A percentile compares a stretch with the other conserved stretches of the same genome.
Conservation (phyloP, 805 yeast genomes). For the Pichia paraexigua region DNA sequence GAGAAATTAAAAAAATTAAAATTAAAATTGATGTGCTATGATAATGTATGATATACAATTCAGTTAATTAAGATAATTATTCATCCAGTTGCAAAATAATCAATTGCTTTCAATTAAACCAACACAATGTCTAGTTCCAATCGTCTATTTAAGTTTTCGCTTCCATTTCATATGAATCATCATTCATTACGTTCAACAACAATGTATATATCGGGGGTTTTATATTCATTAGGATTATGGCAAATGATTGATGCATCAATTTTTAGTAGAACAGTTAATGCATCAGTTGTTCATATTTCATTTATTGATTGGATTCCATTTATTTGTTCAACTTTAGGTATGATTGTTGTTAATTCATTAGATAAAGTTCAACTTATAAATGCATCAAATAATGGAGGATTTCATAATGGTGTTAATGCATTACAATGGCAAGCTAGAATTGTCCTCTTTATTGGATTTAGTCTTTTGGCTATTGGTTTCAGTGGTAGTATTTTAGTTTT, state of each 20-base stretch:
- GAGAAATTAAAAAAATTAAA: background rate
- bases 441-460: constrained; percentile 84
- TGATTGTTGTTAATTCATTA: constrained; percentile 70
- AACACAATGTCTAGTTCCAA: constrained; percentile 32
- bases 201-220: constrained; percentile 67
- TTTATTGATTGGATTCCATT: constrained; percentile 96
- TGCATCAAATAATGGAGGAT: constrained; percentile 17
- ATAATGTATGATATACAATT: too few relatives aligned
- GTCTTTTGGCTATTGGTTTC: constrained; percentile 86
- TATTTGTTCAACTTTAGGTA: constrained; percentile 81
- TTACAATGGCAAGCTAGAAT: constrained; percentile 92
- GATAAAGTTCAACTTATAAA: constrained; percentile 46
- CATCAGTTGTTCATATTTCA: constrained; percentile 77
- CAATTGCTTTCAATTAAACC: background rate
- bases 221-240: constrained; percentile 87
- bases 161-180: constrained; percentile 65
- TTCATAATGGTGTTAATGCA: constrained; percentile 26
- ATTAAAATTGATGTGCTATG: too few relatives aligned
- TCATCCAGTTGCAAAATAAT: background rate
- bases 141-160: constrained; percentile 55
- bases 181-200: constrained; percentile 56
- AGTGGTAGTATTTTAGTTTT: constrained; percentile 88
- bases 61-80: too few relatives aligned
- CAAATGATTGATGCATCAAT: constrained; percentile 81
- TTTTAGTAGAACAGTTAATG: constrained; percentile 77